Evolutionary conservation across 345 rosid species (phyloP), one percentile per base, ranked within the genome.

Genomic region (Murraya koenigii): DNA sequence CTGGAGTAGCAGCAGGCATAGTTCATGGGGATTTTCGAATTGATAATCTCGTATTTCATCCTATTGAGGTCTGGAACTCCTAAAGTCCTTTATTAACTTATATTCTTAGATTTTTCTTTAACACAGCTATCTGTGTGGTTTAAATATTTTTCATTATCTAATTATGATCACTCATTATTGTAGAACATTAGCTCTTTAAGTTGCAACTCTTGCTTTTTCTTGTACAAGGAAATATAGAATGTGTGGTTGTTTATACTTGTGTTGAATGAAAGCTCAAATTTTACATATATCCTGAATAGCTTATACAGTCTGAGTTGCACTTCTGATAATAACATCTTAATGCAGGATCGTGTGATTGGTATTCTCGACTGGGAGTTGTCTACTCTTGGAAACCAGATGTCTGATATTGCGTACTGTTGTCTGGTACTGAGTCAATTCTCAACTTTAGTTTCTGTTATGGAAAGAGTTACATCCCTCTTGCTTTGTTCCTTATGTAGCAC

Each of bases 11-110:
- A 30, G 74, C 90, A 41, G 98, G 99, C 78, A 83, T 95, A 70
- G 99, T 91, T 80, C 99, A 95, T 72, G 99, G 99, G 71, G 99
- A 95, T 82, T 95, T 91, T 78, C 98, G 95, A 79, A 86, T 95
- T 77, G 99, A 95, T 80, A 95, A 95, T 80, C 83, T 95, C 62
- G 94, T 94, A 14, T 94, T 94, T 85, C 99, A 95, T 89, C 97
- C 95, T 39, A 82, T 36, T 49, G 95, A 95, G 97, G 99, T 93
- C 62, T 59, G 80, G 72, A 77, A 58, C 60, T 63, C 61, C 69
- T 52, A 64, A 73, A 15, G 8, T 41, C 49, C 32, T 39, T 72
- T 32, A 28, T 69, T 55, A 41, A 35, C 78, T 52, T 52, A 26
- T 65, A 56, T 58, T 30, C 17, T 32, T 55, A 26, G 44, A 61